These are phyloP conservation scores for Aureobasidium sp. DNA, from an alignment of 2,329 filamentous ascomycete genomes.

Conservation along the genomic window DNA sequence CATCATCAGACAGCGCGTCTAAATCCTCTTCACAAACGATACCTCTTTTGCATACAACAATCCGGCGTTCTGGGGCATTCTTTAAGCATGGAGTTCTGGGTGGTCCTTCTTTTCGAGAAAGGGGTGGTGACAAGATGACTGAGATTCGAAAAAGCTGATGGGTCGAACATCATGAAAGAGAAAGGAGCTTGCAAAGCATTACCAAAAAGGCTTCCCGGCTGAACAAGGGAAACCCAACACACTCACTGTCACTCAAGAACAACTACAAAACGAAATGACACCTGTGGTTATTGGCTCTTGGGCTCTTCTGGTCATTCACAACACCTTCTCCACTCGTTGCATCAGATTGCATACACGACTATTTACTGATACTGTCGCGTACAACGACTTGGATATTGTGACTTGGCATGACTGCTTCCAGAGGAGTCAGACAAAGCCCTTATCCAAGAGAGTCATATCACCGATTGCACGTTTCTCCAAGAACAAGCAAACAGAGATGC, in stretches of 20 bases:
- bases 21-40: background rate
- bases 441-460: too few species aligned
- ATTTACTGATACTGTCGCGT: too few species aligned
- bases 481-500: background rate
- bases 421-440: too few species aligned
- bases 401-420: too few species aligned
- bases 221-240: background rate
- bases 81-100: constrained; percentile 6
- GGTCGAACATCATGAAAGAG: background rate
- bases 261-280: background rate
- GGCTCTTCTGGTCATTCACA: background rate
- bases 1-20: constrained; percentile 19
- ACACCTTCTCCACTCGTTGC: background rate
- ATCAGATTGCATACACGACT: too few species aligned
- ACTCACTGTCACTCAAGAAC: background rate
- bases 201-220: background rate
- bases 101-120: background rate
- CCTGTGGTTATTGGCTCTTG: background rate
- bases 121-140: background rate
- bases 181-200: background rate
- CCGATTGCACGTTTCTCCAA: too few species aligned
- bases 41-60: constrained; percentile 4
- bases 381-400: too few species aligned
- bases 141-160: background rate
- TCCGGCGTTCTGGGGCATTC: background rate